Percentiles rank a stretch among this genome's conserved stretches.
These are phyloP conservation scores for Eremochloa ophiuroides DNA, from an alignment of 176 grass and related monocot genomes.

Conservation along the genomic window DNA sequence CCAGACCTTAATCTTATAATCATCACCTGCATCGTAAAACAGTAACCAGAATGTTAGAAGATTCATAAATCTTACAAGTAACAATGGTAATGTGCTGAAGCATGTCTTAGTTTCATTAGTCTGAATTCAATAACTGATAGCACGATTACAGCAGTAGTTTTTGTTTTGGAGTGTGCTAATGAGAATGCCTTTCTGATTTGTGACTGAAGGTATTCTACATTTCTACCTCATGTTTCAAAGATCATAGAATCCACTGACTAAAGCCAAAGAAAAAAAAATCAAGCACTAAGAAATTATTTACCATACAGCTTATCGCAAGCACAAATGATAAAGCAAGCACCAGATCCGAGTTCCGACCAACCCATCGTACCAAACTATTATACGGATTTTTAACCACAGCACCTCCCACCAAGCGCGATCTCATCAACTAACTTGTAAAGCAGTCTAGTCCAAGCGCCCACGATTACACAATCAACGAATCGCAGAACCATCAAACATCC, in stretches of 20 bases:
- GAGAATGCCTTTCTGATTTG: neutral
- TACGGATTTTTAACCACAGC: neutral
- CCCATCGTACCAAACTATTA: slow-evolving; percentile 22
- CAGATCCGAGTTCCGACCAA: slow-evolving; percentile 44
- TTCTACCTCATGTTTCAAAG: neutral
- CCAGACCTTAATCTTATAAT: slow-evolving; percentile 99
- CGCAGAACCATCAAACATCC: neutral
- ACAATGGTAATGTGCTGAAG: neutral
- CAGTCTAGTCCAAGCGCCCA: neutral
- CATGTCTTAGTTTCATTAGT: neutral
- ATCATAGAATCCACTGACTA: neutral
- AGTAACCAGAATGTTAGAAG: slow-evolving; percentile 3
- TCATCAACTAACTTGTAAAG: neutral
- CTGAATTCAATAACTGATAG: neutral
- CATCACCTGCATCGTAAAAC: slow-evolving; percentile 63
- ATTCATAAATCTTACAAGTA: neutral
- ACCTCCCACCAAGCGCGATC: neutral
- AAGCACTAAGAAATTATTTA: neutral
- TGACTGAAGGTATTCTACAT: neutral
- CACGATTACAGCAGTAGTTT: neutral
- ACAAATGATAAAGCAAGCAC: neutral
- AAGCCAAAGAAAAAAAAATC: neutral
- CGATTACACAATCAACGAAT: slow-evolving; percentile 1
- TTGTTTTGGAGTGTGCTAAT: neutral
- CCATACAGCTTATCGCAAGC: neutral